These are phyloP conservation scores for Clonostachys sp. DNA, from an alignment of 2,329 filamentous ascomycete genomes.

Conservation along the genomic window DNA sequence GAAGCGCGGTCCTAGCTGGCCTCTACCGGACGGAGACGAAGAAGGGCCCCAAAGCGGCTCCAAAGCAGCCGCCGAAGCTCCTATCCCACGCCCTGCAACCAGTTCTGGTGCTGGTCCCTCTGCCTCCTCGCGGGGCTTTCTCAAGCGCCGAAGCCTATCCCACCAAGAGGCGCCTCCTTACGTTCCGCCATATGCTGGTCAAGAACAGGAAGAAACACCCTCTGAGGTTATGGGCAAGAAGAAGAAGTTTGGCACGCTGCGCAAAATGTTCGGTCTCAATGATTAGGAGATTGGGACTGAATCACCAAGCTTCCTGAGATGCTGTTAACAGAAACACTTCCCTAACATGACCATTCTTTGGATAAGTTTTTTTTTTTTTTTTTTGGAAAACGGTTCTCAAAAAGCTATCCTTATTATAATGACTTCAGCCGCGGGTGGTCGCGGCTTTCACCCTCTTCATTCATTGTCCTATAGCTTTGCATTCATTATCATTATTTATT, in stretches of 20 bases:
- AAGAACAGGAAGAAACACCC: no score
- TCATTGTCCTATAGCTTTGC: no score
- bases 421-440: no score
- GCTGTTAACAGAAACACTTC: no score
- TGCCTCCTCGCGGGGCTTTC: constrained; percentile 16
- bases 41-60: constrained; percentile 18
- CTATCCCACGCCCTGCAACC: constrained; percentile 22
- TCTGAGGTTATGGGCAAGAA: constrained; percentile 27
- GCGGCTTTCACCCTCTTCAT: no score
- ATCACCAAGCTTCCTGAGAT: no score
- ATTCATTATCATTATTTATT: no score
- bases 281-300: constrained; percentile 23
- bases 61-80: constrained; percentile 13
- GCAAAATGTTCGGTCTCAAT: constrained; percentile 57
- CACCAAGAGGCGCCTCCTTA: constrained; percentile 11
- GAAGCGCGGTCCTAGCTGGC: constrained; percentile 23
- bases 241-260: constrained; percentile 65
- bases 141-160: constrained; percentile 30
- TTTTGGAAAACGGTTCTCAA: no score
- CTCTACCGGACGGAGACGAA: constrained; percentile 20
- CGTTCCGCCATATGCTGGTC: constrained; percentile 1
- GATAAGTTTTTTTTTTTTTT: no score
- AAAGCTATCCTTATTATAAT: no score
- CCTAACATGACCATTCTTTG: no score
- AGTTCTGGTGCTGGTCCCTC: constrained; percentile 17